A percentile compares a stretch with the other conserved stretches of the same genome.
Conservation (phyloP, 768 basidiomycete genomes). For the Russula abietina region DNA sequence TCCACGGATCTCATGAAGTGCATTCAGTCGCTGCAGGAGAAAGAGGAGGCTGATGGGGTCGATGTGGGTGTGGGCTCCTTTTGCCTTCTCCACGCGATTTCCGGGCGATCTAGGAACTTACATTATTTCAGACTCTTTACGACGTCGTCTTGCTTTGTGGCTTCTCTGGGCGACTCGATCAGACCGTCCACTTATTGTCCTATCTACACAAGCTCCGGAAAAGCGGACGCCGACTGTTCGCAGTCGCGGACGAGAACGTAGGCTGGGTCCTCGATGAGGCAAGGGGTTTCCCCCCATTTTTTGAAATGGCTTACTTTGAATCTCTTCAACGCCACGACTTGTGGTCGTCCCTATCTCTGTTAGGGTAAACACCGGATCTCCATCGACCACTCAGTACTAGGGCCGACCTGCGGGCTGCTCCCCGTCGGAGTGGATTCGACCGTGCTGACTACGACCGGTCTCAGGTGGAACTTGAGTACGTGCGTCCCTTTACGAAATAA, state of each 20-base stretch:
- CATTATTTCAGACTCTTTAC: constrained; percentile 37
- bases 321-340: neutral
- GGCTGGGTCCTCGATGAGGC: constrained; percentile 86
- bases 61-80: constrained; percentile 34
- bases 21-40: constrained; percentile 51
- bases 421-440: constrained; percentile 81
- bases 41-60: constrained; percentile 41
- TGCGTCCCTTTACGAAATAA: constrained; percentile 8
- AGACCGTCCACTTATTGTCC: constrained; percentile 86
- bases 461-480: constrained; percentile 86
- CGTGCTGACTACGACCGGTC: constrained; percentile 71
- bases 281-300: constrained; percentile 26
- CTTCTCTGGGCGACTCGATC: constrained; percentile 86
- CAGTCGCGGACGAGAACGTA: constrained; percentile 83
- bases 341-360: neutral
- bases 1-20: constrained; percentile 98
- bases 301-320: neutral
- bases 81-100: neutral
- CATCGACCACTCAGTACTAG: constrained; percentile 68
- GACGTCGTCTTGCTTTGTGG: constrained; percentile 82
- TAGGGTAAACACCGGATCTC: constrained; percentile 81
- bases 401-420: constrained; percentile 90
- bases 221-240: constrained; percentile 54
- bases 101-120: neutral
- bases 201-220: constrained; percentile 75